A percentile compares a stretch with the other conserved stretches of the same genome.
phyloP scores from a whole-genome alignment of 495 filamentous ascomycete species.

The Immersiella caudata region DNA sequence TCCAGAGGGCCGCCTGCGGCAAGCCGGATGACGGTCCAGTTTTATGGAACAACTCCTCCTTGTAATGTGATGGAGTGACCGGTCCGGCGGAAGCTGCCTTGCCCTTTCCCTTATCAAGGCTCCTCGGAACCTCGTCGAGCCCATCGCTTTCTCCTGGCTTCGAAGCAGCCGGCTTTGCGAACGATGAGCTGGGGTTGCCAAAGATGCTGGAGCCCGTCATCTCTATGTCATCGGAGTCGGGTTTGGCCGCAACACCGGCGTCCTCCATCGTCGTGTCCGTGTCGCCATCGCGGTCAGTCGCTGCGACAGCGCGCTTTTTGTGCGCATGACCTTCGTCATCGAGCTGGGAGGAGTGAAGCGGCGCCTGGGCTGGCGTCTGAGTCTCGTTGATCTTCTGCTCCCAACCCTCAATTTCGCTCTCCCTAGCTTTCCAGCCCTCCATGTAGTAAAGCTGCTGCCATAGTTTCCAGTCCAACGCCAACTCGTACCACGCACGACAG shows the following conservation, averaged over 20 bases:
- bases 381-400: slow-evolving; percentile 60
- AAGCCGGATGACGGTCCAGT: slow-evolving; percentile 28
- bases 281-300: slow-evolving; percentile 42
- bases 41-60: slow-evolving; percentile 14
- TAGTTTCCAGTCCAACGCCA: slow-evolving; percentile 80
- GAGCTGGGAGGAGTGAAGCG: slow-evolving; percentile 36
- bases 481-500: slow-evolving; percentile 78
- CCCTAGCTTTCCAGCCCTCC: slow-evolving; percentile 82
- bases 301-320: slow-evolving; percentile 53
- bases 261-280: slow-evolving; percentile 51
- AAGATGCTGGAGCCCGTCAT: slow-evolving; percentile 41
- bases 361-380: slow-evolving; percentile 27
- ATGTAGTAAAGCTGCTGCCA: slow-evolving; percentile 80
- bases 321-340: slow-evolving; percentile 45
- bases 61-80: not conserved
- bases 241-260: slow-evolving; percentile 32
- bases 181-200: slow-evolving; percentile 28
- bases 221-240: slow-evolving; percentile 37
- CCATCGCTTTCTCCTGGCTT: slow-evolving; percentile 24
- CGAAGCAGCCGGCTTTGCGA: slow-evolving; percentile 18
- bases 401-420: slow-evolving; percentile 64
- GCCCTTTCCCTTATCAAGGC: slow-evolving; percentile 40
- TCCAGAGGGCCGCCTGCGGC: slow-evolving; percentile 45
- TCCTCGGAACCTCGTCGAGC: slow-evolving; percentile 14
- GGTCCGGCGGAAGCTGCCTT: slow-evolving; percentile 20